phyloP scores from a whole-genome alignment of 139 green algal species.

The Auxenochlorella pyrenoidosa region DNA sequence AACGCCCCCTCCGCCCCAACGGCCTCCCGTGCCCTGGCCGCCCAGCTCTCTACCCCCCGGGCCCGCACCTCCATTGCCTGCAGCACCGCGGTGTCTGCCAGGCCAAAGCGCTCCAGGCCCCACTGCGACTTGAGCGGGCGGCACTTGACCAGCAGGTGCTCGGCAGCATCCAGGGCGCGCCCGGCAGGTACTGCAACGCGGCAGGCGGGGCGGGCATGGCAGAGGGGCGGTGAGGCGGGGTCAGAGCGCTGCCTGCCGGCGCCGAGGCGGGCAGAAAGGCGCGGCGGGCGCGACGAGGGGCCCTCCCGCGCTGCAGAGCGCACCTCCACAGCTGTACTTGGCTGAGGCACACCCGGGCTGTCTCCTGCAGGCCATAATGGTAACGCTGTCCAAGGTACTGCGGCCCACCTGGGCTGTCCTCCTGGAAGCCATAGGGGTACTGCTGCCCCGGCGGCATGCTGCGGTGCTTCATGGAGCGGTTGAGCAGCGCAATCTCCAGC shows the following conservation, averaged over 20 bases:
- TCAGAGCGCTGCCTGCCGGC: too few relatives aligned
- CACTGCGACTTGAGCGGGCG: slow-evolving; percentile 53
- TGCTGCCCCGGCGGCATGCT: not conserved
- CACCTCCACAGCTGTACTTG: not conserved
- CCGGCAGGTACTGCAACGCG: not conserved
- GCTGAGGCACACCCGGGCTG: not conserved
- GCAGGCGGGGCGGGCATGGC: too few relatives aligned
- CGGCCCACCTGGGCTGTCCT: not conserved
- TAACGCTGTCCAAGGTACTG: too few relatives aligned
- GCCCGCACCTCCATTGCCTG: slow-evolving; percentile 62
- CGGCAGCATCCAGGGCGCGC: slow-evolving; percentile 21
- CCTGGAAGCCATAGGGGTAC: too few relatives aligned
- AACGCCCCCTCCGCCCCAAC: not conserved
- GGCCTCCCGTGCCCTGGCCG: not conserved
- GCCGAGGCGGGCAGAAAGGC: too few relatives aligned
- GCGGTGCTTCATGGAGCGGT: slow-evolving; percentile 4
- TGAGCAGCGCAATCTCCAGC: slow-evolving; percentile 31
- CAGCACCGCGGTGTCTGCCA: slow-evolving; percentile 64
- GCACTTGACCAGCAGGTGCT: slow-evolving; percentile 52
- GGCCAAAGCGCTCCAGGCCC: slow-evolving; percentile 69
- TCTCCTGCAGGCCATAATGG: too few relatives aligned
- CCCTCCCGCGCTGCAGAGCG: too few relatives aligned
- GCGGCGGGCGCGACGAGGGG: too few relatives aligned
- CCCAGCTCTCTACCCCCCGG: not conserved
- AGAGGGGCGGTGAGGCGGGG: too few relatives aligned